Percentiles rank a stretch among this genome's conserved stretches.
Conservation (phyloP, 352 stramenopile species). For the Peronosclerospora sorghi region DNA sequence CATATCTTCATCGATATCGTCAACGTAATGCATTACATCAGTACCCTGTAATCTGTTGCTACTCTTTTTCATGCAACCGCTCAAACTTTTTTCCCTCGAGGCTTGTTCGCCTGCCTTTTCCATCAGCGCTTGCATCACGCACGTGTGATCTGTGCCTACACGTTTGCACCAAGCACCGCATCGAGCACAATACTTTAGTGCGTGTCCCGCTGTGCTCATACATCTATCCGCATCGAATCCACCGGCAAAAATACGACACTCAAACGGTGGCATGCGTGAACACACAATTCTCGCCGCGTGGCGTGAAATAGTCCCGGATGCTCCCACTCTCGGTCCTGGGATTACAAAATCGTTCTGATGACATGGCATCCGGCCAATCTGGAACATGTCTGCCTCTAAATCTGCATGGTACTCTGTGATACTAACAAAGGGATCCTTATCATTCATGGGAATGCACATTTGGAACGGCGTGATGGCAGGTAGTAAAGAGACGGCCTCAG, state of each 20-base stretch:
- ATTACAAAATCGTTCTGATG: constrained; percentile 71
- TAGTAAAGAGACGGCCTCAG: not conserved
- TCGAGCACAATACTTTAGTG: constrained; percentile 44
- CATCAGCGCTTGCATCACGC: constrained; percentile 24
- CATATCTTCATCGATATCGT: constrained; percentile 16
- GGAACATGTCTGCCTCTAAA: constrained; percentile 50
- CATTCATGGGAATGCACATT: constrained; percentile 66
- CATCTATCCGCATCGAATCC: constrained; percentile 47
- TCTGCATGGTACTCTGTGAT: constrained; percentile 56
- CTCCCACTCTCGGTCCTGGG: constrained; percentile 54
- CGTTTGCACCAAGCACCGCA: constrained; percentile 50
- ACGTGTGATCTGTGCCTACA: constrained; percentile 29
- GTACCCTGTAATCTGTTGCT: not conserved
- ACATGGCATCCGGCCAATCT: constrained; percentile 73
- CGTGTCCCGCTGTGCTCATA: constrained; percentile 51
- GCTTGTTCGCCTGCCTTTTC: constrained; percentile 1
- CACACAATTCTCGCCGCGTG: constrained; percentile 64
- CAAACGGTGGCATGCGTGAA: constrained; percentile 38
- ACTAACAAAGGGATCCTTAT: constrained; percentile 39
- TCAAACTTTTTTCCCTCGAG: constrained; percentile 1
- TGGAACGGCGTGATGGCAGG: constrained; percentile 18
- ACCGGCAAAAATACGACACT: constrained; percentile 55
- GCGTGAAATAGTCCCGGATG: constrained; percentile 64
- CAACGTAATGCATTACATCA: constrained; percentile 10
- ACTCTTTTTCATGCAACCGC: constrained; percentile 2